Evolutionary conservation across 2,329 filamentous ascomycete species (phyloP).

Genomic region (Phyllosticta citrichinensis): DNA sequence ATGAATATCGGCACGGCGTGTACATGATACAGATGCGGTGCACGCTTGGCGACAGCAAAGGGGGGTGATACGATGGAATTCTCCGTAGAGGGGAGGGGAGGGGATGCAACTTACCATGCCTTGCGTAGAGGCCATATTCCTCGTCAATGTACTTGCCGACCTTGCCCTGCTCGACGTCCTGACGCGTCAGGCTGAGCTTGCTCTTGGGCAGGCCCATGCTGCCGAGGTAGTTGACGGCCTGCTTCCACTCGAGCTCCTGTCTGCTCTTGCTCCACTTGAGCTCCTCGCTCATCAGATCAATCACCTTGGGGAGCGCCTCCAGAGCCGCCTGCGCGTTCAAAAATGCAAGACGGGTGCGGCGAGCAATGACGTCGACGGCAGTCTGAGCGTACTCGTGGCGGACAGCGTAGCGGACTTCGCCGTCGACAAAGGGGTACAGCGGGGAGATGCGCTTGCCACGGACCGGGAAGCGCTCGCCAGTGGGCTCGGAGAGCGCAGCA

Average conservation of each 20-base stretch:
- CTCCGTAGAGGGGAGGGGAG: neutral
- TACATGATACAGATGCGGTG: conserved; percentile 4
- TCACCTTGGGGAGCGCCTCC: conserved; percentile 72
- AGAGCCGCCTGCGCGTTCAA: conserved; percentile 84
- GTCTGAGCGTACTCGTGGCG: conserved; percentile 87
- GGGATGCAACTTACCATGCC: conserved; percentile 34
- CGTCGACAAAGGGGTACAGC: conserved; percentile 84
- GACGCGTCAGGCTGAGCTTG: conserved; percentile 45
- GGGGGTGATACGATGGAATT: neutral
- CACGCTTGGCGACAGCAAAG: neutral
- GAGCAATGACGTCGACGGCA: conserved; percentile 76
- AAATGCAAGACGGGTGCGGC: conserved; percentile 77
- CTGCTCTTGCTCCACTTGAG: conserved; percentile 64
- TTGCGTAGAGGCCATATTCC: conserved; percentile 39
- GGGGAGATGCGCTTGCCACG: conserved; percentile 68
- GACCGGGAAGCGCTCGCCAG: conserved; percentile 70
- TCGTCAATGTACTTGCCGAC: conserved; percentile 36
- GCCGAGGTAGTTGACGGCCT: conserved; percentile 49
- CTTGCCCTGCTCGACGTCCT: conserved; percentile 48
- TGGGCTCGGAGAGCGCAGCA: conserved; percentile 67
- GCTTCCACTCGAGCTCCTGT: conserved; percentile 72
- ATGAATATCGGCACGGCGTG: conserved; percentile 2
- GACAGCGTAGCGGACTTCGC: conserved; percentile 81
- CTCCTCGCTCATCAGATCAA: conserved; percentile 83
- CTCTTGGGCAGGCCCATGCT: conserved; percentile 53